Evolutionary conservation across 352 stramenopile species (phyloP).

Genomic region (Pythium folliculosum): DNA sequence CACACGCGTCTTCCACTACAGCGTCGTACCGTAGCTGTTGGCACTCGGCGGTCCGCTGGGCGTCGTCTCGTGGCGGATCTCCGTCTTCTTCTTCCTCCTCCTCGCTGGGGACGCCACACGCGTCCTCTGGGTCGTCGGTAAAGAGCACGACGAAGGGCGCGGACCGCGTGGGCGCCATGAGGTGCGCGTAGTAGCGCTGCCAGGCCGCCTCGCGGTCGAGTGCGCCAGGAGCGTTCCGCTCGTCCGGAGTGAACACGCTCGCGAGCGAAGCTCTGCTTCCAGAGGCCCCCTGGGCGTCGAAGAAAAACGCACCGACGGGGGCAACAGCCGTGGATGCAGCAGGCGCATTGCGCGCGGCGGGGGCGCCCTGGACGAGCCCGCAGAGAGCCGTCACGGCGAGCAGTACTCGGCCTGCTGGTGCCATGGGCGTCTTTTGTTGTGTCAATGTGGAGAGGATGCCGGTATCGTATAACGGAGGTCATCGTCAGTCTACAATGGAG

Average conservation of each 20-base stretch:
- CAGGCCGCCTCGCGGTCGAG: slow-evolving; percentile 16
- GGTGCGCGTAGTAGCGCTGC: slow-evolving; percentile 22
- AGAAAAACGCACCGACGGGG: slow-evolving; percentile 6
- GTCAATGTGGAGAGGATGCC: too few relatives aligned
- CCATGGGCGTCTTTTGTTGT: too few relatives aligned
- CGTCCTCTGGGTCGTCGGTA: not conserved
- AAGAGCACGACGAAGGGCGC: slow-evolving; percentile 24
- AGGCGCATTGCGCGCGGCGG: not conserved
- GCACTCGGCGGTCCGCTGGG: not conserved
- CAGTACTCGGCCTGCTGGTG: too few relatives aligned
- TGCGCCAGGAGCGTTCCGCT: not conserved
- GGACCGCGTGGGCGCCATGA: slow-evolving; percentile 16
- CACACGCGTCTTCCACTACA: not conserved
- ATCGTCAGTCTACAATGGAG: not conserved
- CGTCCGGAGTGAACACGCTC: slow-evolving; percentile 10
- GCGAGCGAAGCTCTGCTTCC: slow-evolving; percentile 5
- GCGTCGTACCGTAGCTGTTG: not conserved
- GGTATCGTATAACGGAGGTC: not conserved
- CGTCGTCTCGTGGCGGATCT: not conserved
- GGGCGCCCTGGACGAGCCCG: not conserved
- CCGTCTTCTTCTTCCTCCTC: slow-evolving; percentile 2
- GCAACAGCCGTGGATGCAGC: not conserved
- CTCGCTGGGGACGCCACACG: not conserved
- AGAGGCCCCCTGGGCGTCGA: not conserved
- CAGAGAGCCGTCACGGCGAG: not conserved